These are phyloP conservation scores for Neurospora sp. DNA, from an alignment of 495 filamentous ascomycete genomes.

Conservation along the genomic window DNA sequence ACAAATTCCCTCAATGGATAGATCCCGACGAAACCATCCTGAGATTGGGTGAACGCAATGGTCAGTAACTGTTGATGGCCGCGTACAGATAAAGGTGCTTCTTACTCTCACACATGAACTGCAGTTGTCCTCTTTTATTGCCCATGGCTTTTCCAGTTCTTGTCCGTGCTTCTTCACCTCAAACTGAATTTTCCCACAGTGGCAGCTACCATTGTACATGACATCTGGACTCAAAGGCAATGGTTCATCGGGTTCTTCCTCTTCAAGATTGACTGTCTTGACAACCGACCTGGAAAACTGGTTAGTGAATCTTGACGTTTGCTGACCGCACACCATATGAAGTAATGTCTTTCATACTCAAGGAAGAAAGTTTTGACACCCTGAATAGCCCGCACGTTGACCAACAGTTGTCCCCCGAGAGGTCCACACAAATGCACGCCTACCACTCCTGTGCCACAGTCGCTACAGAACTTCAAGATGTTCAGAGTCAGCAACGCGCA, in stretches of 20 bases:
- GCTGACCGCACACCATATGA: not conserved
- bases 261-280: not conserved
- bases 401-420: constrained; percentile 2
- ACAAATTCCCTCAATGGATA: constrained; percentile 14
- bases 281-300: not conserved
- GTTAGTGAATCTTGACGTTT: not conserved
- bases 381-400: constrained; percentile 10
- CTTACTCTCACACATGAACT: constrained; percentile 13
- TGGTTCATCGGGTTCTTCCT: not conserved
- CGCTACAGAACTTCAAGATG: constrained; percentile 9
- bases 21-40: constrained; percentile 12
- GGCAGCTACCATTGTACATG: constrained; percentile 8
- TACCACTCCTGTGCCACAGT: constrained; percentile 9
- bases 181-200: constrained; percentile 9
- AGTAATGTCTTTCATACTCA: not conserved
- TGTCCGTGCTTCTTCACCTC: constrained; percentile 1
- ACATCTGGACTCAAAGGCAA: not conserved
- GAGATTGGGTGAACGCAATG: not conserved
- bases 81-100: not conserved
- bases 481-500: not conserved
- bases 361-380: constrained; percentile 11
- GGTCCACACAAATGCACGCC: constrained; percentile 8
- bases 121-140: constrained; percentile 15
- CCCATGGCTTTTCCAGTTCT: not conserved
- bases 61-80: not conserved